A percentile compares a stretch with the other conserved stretches of the same genome.
Conservation (phyloP, 441 rosid species). For the Jatropha multifida region DNA sequence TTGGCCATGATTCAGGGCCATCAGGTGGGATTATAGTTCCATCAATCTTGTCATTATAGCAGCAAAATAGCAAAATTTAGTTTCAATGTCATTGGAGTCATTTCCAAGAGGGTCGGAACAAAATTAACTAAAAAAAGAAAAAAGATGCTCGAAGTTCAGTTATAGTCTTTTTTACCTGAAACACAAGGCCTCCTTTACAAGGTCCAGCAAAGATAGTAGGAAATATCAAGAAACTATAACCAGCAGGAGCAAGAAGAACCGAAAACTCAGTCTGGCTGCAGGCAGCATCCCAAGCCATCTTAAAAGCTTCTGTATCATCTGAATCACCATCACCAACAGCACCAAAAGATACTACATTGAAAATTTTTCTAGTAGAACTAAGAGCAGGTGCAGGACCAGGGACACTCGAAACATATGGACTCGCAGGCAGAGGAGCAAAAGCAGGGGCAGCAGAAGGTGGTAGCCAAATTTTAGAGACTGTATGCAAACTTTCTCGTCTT, state of each 20-base stretch:
- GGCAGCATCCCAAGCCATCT: constrained; percentile 51
- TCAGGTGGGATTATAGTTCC: constrained; percentile 63
- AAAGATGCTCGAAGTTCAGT: too few relatives aligned
- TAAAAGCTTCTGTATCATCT: constrained; percentile 45
- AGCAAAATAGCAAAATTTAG: not conserved
- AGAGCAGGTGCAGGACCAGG: constrained; percentile 19
- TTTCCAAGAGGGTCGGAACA: not conserved
- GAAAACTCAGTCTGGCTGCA: constrained; percentile 21
- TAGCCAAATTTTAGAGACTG: constrained; percentile 23
- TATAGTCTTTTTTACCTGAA: constrained; percentile 32
- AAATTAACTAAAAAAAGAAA: too few relatives aligned
- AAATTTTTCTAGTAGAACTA: constrained; percentile 4
- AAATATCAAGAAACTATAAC: constrained; percentile 36
- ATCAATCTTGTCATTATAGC: constrained; percentile 41
- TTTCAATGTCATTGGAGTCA: not conserved
- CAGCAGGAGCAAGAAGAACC: constrained; percentile 34
- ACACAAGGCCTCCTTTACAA: constrained; percentile 32
- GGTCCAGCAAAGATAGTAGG: constrained; percentile 50
- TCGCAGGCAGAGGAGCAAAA: constrained; percentile 29
- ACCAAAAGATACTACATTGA: constrained; percentile 38
- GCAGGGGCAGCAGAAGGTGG: constrained; percentile 35
- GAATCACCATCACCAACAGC: constrained; percentile 42
- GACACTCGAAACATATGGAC: constrained; percentile 2
- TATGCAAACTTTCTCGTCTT: not conserved
- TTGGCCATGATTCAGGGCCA: constrained; percentile 42